Evolutionary conservation across 192 early-diverging fungal species (phyloP).

Genomic region (Pilaira anomala): DNA sequence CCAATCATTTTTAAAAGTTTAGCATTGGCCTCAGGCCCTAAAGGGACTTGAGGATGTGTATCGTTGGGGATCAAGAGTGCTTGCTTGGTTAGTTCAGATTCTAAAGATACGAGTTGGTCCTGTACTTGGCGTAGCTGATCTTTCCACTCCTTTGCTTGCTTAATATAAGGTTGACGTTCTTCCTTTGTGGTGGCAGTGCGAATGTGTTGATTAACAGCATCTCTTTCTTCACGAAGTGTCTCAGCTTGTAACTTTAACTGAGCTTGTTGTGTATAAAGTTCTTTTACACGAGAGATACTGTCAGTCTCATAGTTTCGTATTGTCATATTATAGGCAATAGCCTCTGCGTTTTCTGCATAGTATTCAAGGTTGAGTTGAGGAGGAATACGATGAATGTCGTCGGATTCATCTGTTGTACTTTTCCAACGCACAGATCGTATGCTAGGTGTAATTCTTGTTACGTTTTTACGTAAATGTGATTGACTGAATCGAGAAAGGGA

Average conservation of each 20-base stretch:
- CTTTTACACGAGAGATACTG: slow-evolving; percentile 3
- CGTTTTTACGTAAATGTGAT: no score
- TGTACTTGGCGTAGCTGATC: slow-evolving; percentile 53
- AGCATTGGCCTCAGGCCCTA: slow-evolving; percentile 73
- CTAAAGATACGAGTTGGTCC: slow-evolving; percentile 40
- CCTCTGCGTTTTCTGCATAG: slow-evolving; percentile 25
- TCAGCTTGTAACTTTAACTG: slow-evolving; percentile 6
- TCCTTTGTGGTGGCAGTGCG: slow-evolving; percentile 27
- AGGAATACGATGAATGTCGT: slow-evolving; percentile 30
- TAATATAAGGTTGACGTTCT: slow-evolving; percentile 34
- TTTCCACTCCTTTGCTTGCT: slow-evolving; percentile 60
- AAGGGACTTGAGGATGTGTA: slow-evolving; percentile 68
- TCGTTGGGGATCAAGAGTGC: slow-evolving; percentile 77
- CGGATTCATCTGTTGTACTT: not conserved
- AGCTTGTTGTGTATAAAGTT: slow-evolving; percentile 15
- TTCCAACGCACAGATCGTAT: not conserved
- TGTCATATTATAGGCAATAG: slow-evolving; percentile 28
- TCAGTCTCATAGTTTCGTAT: slow-evolving; percentile 26
- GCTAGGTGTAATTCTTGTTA: no score
- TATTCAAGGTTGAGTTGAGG: slow-evolving; percentile 29
- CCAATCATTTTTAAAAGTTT: slow-evolving; percentile 49
- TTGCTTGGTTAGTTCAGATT: slow-evolving; percentile 54
- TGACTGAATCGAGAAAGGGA: no score
- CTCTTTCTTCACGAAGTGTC: slow-evolving; percentile 12
- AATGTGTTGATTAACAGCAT: slow-evolving; percentile 21